Base-by-base conservation (phyloP, 306 rosid genomes). In the Cicer judaicum region DNA sequence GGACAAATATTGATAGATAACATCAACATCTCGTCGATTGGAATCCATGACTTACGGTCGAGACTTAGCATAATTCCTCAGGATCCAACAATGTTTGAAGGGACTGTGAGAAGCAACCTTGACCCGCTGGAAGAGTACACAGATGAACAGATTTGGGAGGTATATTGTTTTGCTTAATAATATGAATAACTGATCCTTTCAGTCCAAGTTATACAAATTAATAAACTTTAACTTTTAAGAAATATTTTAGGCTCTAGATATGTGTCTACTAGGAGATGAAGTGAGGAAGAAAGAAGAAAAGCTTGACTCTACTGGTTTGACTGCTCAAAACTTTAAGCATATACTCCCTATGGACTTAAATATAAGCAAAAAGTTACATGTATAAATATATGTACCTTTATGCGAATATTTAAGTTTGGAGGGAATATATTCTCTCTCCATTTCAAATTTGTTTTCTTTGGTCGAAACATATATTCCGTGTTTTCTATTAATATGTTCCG, bases 11-110 rank as follows among this genome's bases (percentile, higher is more conserved):
- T 84, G 60, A 87, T 93, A 73, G 97, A 93, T 66, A 74, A 73
- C 62, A 79, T 87, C 46, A 65, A 84, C 74, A 88, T 89, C 71
- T 76, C 87, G 19, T 78, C 56, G 5, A 81, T 91, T 38, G 97
- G 97, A 50, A 68, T 93, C 61, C 97, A 91, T 36, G 90, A 93
- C 83, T 80, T 93, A 68, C 63, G 93, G 64, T 91, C 87, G 5
- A 85, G 80, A 78, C 83, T 91, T 14, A 93, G 97, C 84, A 91
- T 93, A 60, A 93, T 91, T 66, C 96, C 98, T 84, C 97, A 91
- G 70, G 97, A 93, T 78, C 97, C 98, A 68, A 93, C 97, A 54
- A 93, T 93, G 98, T 93, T 93, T 84, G 91, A 88, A 85, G 97
- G 98, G 53, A 89, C 93, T 2, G 84, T 93, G 56, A 84, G 98